Conservation (phyloP, 2,329 filamentous ascomycete species). For the Chaetomium globosum region DNA sequence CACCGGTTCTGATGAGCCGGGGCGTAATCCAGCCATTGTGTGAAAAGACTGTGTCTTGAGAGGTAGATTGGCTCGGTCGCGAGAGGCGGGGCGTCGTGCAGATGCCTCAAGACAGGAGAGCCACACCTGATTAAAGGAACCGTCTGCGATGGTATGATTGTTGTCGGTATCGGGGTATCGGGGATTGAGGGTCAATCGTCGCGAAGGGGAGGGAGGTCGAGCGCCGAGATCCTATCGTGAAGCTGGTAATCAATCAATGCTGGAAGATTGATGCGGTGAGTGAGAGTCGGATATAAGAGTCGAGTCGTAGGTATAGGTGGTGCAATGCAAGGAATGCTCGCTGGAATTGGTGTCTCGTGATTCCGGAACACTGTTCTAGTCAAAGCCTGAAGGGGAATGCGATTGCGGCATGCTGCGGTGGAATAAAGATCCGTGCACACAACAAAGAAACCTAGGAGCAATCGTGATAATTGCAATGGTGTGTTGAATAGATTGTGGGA, state of each 20-base stretch:
- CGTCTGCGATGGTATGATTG: background rate
- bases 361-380: conserved; percentile 10
- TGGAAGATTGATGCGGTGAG: background rate
- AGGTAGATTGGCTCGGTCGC: conserved; percentile 10
- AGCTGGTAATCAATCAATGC: background rate
- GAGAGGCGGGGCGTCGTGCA: conserved; percentile 7
- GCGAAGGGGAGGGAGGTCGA: background rate
- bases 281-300: background rate
- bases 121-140: background rate
- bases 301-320: background rate
- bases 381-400: conserved; percentile 9
- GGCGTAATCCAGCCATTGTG: conserved; percentile 40
- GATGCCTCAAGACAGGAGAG: conserved; percentile 2
- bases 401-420: conserved; percentile 18
- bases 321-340: background rate
- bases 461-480: conserved; percentile 6
- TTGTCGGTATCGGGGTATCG: background rate
- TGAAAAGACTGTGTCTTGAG: conserved; percentile 1
- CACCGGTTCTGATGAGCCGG: conserved; percentile 42
- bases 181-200: background rate
- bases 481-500: conserved; percentile 2
- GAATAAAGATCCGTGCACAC: conserved; percentile 4
- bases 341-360: background rate
- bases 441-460: conserved; percentile 20
- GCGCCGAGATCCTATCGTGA: background rate